Evolutionary conservation across 257 asterid species (phyloP).

Genomic region (Cynanchum wilfordii): DNA sequence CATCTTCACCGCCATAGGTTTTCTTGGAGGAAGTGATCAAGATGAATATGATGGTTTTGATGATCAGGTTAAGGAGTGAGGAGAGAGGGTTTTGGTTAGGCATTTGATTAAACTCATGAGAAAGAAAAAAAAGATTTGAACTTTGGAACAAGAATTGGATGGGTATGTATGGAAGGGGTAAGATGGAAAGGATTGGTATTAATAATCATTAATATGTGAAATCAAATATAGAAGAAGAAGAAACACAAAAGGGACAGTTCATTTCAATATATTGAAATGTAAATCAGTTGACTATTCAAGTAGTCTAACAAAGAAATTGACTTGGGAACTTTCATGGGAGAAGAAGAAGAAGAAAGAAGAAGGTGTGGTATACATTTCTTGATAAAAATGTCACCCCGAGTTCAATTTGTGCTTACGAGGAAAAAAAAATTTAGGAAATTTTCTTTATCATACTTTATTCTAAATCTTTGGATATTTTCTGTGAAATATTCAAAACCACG

Average conservation of each 20-base stretch:
- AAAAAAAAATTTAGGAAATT: too few relatives aligned
- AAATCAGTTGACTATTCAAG: constrained; percentile 3
- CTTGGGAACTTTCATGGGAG: not conserved
- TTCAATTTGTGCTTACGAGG: too few relatives aligned
- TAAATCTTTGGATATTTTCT: too few relatives aligned
- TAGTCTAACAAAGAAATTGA: not conserved
- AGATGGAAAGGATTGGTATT: not conserved
- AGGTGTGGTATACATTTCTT: not conserved
- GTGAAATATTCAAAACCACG: too few relatives aligned
- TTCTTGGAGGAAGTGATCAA: not conserved
- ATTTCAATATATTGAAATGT: not conserved
- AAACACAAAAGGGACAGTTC: not conserved
- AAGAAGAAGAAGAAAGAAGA: not conserved
- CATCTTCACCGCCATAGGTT: not conserved
- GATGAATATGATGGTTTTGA: not conserved
- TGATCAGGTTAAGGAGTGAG: not conserved
- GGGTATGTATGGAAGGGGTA: not conserved
- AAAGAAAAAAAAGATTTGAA: not conserved
- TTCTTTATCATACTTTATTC: too few relatives aligned
- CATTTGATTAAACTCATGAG: not conserved
- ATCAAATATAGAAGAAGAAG: not conserved
- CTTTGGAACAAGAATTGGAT: not conserved
- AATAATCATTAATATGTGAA: not conserved
- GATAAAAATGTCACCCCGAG: too few relatives aligned
- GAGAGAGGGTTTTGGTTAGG: not conserved